Base-by-base conservation (phyloP, 257 asterid genomes). In the Mentha longifolia region DNA sequence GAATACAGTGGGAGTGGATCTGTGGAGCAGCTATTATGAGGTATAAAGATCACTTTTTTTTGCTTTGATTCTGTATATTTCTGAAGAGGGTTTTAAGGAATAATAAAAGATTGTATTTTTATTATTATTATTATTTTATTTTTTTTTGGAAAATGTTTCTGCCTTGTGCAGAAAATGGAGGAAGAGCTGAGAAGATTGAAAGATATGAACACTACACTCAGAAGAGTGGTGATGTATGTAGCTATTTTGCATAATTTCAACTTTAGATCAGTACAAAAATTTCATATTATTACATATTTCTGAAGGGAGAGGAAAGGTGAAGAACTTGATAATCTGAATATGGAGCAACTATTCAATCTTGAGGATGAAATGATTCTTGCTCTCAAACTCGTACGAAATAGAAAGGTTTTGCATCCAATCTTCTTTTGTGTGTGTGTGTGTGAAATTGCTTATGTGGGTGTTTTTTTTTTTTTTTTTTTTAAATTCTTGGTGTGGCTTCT, bases 21-120 rank as follows among this genome's bases (percentile, higher is more conserved):
- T 88, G 0, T 88, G 95, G 95, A 82, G 70, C 79, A 67, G 79
- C 5, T 87, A 85, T 52, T 85, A 76, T 62, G 84, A 85, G 91
- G 89, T 87, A 13, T 19, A 47, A 67, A 45, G 7, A 30, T 15
- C 13, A 7, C 20, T 17, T 74, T 33, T 45, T 33, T 45, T 7
- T 5, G 28, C 17, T 42, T 41, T 67, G 37, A 74, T 59, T 60
- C 30, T 31, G 41, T 16, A 9, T 61, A 10, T 51, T 9, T 22
- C n/a, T 20, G 10, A 61, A 41, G 11, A 45, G 47, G 22, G 68
- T 67, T 57, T 71, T 59, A 14, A 5, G 51, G 67, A 63, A 37
- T 28, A 5, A 25, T 25, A 15, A 52, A 25, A 39, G 4, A 28
- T 28, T 9, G 4, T 31, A 6, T 15, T 31, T 58, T 33, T n/a